Evolutionary conservation across 2,329 filamentous ascomycete genomes (phyloP).

Genomic region (Pseudogymnoascus sp.): DNA sequence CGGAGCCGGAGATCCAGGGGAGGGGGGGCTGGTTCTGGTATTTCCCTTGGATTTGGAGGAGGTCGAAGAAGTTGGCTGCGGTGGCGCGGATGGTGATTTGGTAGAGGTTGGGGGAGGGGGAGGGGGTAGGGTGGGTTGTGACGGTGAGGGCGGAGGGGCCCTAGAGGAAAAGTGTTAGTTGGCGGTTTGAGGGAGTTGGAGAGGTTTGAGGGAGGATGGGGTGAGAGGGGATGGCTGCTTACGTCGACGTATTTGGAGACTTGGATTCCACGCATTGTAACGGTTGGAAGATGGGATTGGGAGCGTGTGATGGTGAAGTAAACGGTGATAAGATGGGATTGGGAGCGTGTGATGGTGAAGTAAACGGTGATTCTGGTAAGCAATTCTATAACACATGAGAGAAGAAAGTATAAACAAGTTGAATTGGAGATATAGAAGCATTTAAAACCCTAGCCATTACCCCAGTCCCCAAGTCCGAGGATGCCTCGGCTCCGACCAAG

Average conservation of each 20-base stretch:
- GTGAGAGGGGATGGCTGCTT: slow-evolving; percentile 14
- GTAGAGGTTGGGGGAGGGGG: slow-evolving; percentile 65
- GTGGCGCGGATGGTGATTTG: slow-evolving; percentile 78
- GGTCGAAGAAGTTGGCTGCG: slow-evolving; percentile 95
- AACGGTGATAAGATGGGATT: neutral
- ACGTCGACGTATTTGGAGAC: slow-evolving; percentile 68
- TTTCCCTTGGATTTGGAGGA: slow-evolving; percentile 89
- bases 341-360: neutral
- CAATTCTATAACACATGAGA: neutral
- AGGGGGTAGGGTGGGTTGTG: slow-evolving; percentile 63
- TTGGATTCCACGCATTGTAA: slow-evolving; percentile 63
- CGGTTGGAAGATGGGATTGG: neutral
- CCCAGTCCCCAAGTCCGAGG: neutral
- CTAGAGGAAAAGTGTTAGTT: slow-evolving; percentile 33
- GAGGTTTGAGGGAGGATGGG: slow-evolving; percentile 14
- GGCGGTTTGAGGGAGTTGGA: neutral
- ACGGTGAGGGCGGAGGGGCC: slow-evolving; percentile 72
- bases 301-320: neutral
- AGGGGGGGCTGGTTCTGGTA: slow-evolving; percentile 84
- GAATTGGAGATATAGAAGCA: neutral
- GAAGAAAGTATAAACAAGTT: neutral
- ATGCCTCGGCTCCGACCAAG: slow-evolving; percentile 1
- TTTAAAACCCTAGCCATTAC: neutral
- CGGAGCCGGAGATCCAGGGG: slow-evolving; percentile 78
- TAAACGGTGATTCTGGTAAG: neutral